Conservation (phyloP, 352 stramenopile genomes). For the Pythium apleroticum region DNA sequence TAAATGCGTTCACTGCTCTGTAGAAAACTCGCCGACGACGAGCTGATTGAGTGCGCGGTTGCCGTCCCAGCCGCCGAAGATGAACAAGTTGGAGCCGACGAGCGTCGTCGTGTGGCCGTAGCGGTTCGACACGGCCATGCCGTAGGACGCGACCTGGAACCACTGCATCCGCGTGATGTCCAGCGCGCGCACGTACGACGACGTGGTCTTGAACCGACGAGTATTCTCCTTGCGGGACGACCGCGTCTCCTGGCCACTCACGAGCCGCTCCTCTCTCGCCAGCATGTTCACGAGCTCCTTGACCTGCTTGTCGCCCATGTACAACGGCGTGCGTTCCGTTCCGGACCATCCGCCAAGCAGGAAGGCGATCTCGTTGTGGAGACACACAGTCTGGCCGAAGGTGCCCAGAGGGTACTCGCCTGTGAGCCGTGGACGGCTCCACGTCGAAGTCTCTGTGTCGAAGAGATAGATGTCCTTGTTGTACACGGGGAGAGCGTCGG, state of each 20-base stretch:
- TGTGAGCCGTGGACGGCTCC: slow-evolving; percentile 67
- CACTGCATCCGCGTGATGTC: slow-evolving; percentile 70
- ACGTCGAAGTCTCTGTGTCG: slow-evolving; percentile 50
- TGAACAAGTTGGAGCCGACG: slow-evolving; percentile 65
- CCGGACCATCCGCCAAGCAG: slow-evolving; percentile 75
- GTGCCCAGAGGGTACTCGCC: slow-evolving; percentile 66
- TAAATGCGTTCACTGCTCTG: not conserved
- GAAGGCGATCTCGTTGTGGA: slow-evolving; percentile 55
- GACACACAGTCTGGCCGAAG: slow-evolving; percentile 57
- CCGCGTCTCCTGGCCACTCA: slow-evolving; percentile 39
- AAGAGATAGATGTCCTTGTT: slow-evolving; percentile 77
- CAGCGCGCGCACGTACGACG: slow-evolving; percentile 58
- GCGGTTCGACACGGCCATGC: slow-evolving; percentile 53
- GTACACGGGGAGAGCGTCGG: slow-evolving; percentile 56
- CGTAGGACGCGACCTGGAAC: slow-evolving; percentile 40
- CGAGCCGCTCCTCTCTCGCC: slow-evolving; percentile 55
- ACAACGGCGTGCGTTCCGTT: slow-evolving; percentile 70
- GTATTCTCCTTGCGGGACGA: slow-evolving; percentile 37
- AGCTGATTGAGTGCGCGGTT: slow-evolving; percentile 79
- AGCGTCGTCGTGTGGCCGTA: slow-evolving; percentile 71
- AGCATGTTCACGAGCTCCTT: slow-evolving; percentile 53
- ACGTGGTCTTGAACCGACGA: slow-evolving; percentile 38
- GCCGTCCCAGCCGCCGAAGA: slow-evolving; percentile 83
- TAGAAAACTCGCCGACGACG: slow-evolving; percentile 54
- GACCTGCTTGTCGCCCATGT: slow-evolving; percentile 75